A percentile compares a stretch with the other conserved stretches of the same genome.
phyloP scores from a whole-genome alignment of 1,139 yeast species.

The Candida dubliniensis region DNA sequence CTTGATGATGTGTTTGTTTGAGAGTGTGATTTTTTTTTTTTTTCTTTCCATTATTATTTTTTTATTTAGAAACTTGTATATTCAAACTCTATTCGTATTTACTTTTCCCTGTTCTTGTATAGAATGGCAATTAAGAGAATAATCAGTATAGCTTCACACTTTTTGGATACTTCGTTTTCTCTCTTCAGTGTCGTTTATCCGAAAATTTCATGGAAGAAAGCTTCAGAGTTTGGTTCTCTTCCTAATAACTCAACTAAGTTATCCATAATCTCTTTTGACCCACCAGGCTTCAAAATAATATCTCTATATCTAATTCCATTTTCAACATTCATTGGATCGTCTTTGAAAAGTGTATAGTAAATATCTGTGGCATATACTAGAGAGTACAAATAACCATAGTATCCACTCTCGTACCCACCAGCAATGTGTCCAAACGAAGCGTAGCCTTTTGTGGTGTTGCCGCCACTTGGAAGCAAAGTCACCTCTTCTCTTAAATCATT shows the following conservation, averaged over 20 bases:
- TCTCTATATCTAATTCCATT: constrained; percentile 71
- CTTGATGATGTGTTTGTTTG: constrained; percentile 5
- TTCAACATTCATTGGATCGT: constrained; percentile 62
- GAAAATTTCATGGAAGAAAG: constrained; percentile 62
- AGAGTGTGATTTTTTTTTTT: not conserved
- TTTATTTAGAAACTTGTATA: not conserved
- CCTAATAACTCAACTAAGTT: constrained; percentile 68
- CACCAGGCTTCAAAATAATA: constrained; percentile 68
- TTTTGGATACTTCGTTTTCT: no score
- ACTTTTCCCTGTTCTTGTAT: not conserved
- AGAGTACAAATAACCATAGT: constrained; percentile 85
- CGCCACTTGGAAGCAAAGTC: constrained; percentile 57
- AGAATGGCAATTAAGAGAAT: not conserved
- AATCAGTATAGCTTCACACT: no score
- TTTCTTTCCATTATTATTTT: not conserved
- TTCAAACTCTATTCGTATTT: constrained; percentile 6
- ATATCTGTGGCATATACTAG: constrained; percentile 85
- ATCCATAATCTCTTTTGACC: constrained; percentile 66
- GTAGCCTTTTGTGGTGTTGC: constrained; percentile 59
- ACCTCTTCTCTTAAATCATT: constrained; percentile 60
- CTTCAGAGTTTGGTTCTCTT: constrained; percentile 69
- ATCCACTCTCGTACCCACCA: constrained; percentile 85
- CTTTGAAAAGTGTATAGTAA: constrained; percentile 67
- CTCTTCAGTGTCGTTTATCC: constrained; percentile 10
- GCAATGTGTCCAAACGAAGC: constrained; percentile 81